Conservation (phyloP, 257 asterid species). For the Linaria vulgaris region DNA sequence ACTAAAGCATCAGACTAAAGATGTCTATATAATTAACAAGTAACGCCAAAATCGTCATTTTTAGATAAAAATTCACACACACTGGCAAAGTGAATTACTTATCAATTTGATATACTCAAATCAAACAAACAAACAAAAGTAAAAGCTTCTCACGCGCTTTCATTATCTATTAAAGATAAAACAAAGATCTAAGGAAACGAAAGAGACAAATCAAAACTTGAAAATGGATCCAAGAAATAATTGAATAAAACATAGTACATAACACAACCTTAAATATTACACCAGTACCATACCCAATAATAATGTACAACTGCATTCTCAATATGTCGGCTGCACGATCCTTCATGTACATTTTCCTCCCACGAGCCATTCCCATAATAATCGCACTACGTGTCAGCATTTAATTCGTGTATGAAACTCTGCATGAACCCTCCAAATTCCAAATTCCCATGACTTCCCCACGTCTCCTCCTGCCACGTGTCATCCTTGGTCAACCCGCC, state of each 20-base stretch:
- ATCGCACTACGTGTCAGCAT: slow-evolving; percentile 28
- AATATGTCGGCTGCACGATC: slow-evolving; percentile 56
- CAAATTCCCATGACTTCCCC: slow-evolving; percentile 16
- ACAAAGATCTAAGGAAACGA: no score
- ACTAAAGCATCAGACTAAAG: no score
- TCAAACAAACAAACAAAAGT: no score
- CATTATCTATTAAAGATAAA: no score
- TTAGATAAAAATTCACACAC: no score
- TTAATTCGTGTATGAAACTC: slow-evolving; percentile 5
- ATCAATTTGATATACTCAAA: no score
- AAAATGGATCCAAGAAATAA: no score
- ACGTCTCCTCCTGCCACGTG: slow-evolving; percentile 23
- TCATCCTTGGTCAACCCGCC: slow-evolving; percentile 6
- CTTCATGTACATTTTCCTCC: slow-evolving; percentile 31
- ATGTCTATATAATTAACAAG: no score
- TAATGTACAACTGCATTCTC: slow-evolving; percentile 24
- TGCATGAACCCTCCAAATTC: slow-evolving; percentile 27
- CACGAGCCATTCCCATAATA: slow-evolving; percentile 30
- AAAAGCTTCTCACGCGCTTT: no score
- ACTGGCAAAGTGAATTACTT: no score
- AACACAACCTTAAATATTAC: slow-evolving; percentile 17
- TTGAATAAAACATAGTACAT: background rate
- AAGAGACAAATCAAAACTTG: no score
- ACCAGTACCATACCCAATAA: slow-evolving; percentile 11
- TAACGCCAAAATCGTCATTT: no score